Evolutionary conservation across 768 basidiomycete genomes (phyloP).

Genomic region (Termitomyces sp.): DNA sequence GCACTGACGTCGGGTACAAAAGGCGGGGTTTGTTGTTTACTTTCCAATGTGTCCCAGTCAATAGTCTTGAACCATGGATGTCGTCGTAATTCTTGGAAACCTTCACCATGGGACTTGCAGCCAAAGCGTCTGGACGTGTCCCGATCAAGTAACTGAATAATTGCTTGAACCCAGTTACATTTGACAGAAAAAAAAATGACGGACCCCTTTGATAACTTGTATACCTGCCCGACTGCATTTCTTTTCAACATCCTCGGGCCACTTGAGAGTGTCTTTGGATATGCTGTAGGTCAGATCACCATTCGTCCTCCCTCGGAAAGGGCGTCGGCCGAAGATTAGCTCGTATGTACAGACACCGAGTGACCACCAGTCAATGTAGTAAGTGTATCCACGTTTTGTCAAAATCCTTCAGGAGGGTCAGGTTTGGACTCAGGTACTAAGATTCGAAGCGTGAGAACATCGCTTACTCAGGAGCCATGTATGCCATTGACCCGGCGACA

Average conservation of each 20-base stretch:
- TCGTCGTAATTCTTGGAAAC: conserved; percentile 71
- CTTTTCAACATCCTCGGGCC: conserved; percentile 86
- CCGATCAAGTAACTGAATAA: conserved; percentile 75
- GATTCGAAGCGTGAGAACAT: conserved; percentile 7
- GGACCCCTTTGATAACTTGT: conserved; percentile 76
- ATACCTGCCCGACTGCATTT: conserved; percentile 78
- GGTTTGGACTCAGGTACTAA: conserved; percentile 9
- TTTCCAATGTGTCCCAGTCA: conserved; percentile 86
- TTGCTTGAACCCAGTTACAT: conserved; percentile 6
- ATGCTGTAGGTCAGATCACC: conserved; percentile 92
- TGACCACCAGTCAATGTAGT: conserved; percentile 96
- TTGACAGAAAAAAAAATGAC: conserved; percentile 26
- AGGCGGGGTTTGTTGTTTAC: conserved; percentile 71
- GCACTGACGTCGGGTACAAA: conserved; percentile 84
- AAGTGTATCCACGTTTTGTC: conserved; percentile 90
- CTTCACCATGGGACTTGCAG: conserved; percentile 77
- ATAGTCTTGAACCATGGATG: conserved; percentile 89
- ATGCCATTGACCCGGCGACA: conserved; percentile 98
- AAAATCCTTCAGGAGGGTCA: conserved; percentile 53
- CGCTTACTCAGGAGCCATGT: conserved; percentile 86
- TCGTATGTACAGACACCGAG: conserved; percentile 93
- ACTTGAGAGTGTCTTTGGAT: conserved; percentile 79
- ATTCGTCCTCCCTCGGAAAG: conserved; percentile 93
- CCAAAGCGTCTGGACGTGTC: conserved; percentile 81
- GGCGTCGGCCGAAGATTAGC: conserved; percentile 86